Percentiles rank a stretch among this genome's conserved stretches.
These are phyloP conservation scores for Cyclostephanos tholiformis DNA, from an alignment of 108 stramenopile species.

Conservation along the genomic window DNA sequence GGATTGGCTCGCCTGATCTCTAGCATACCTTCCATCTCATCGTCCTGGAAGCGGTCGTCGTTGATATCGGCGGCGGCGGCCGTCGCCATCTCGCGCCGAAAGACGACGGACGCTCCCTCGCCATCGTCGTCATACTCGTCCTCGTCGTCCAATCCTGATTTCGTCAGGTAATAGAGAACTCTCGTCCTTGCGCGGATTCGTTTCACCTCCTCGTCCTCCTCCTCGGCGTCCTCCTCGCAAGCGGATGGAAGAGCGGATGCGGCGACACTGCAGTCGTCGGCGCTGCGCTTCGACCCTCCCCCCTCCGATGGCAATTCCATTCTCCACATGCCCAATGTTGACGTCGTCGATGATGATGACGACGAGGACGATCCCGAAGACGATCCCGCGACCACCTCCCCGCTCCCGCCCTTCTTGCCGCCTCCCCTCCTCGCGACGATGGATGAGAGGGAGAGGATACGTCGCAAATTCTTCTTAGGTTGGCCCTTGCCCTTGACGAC, in stretches of 20 bases:
- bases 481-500: background rate
- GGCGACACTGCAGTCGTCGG: background rate
- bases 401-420: background rate
- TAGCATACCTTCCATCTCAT: slow-evolving; percentile 31
- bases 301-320: background rate
- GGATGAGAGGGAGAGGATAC: background rate
- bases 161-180: background rate
- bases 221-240: background rate
- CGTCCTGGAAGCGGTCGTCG: slow-evolving; percentile 16
- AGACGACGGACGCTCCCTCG: slow-evolving; percentile 9
- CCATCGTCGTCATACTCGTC: background rate
- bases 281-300: background rate
- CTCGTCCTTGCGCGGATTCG: background rate
- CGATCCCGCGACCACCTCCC: background rate
- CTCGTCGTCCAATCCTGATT: background rate
- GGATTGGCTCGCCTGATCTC: slow-evolving; percentile 17
- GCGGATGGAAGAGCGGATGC: background rate
- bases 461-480: background rate
- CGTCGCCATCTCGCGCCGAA: slow-evolving; percentile 3
- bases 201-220: background rate
- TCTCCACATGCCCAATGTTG: background rate
- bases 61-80: slow-evolving; percentile 4
- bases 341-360: background rate
- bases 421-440: background rate
- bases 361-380: background rate